Conservation (phyloP, 352 stramenopile genomes). For the Pythium vanterpoolii region DNA sequence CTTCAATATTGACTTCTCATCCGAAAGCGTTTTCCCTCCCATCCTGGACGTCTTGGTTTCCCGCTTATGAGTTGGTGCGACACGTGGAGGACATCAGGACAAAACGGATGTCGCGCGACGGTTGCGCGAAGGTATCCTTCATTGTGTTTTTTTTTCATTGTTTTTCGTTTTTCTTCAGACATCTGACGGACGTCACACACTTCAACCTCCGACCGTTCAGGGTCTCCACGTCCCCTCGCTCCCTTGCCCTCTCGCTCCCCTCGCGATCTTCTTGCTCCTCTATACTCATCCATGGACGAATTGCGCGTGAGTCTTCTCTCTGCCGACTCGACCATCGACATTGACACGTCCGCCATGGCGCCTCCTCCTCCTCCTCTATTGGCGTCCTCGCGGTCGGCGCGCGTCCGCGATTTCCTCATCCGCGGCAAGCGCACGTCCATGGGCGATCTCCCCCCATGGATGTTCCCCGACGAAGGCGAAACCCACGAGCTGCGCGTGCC, state of each 20-base stretch:
- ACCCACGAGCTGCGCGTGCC: conserved; percentile 21
- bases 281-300: conserved; percentile 19
- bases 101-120: conserved; percentile 14
- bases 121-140: conserved; percentile 7
- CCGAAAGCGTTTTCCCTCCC: too few relatives aligned
- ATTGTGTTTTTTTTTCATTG: background rate
- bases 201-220: conserved; percentile 22
- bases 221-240: background rate
- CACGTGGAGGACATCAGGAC: too few relatives aligned
- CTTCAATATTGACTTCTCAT: conserved; percentile 1
- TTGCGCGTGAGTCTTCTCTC: conserved; percentile 25
- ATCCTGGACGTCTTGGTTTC: too few relatives aligned
- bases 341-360: background rate
- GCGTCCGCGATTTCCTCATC: conserved; percentile 29
- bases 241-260: background rate
- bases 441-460: conserved; percentile 28
- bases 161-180: background rate
- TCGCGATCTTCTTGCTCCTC: conserved; percentile 2
- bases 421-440: conserved; percentile 15
- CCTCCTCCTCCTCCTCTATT: background rate
- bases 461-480: conserved; percentile 27
- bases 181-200: background rate
- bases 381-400: conserved; percentile 16
- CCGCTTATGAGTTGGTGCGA: too few relatives aligned
- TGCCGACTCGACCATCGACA: conserved; percentile 2